Evolutionary conservation across 176 grass and related monocot genomes (phyloP).

Genomic region (Carex myosuroides): DNA sequence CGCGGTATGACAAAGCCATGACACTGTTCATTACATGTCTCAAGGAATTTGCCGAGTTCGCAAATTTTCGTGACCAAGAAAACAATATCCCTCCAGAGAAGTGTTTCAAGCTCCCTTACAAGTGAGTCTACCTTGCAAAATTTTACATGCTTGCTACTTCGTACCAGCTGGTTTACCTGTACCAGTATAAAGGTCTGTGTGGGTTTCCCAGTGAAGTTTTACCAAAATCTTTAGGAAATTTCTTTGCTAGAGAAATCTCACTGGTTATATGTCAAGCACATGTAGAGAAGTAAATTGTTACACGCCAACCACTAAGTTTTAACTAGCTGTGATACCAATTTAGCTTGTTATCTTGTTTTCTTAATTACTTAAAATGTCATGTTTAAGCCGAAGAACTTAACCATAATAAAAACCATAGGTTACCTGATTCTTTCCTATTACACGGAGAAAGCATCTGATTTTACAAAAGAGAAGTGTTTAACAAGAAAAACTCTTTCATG

Average conservation of each 20-base stretch:
- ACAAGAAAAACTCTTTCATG: neutral
- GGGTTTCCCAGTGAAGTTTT: neutral
- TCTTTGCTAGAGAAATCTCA: neutral
- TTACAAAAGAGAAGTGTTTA: neutral
- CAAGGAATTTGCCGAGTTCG: constrained; percentile 88
- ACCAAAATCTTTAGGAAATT: neutral
- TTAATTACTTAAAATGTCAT: neutral
- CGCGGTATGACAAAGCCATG: constrained; percentile 97
- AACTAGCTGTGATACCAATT: neutral
- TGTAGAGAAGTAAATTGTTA: neutral
- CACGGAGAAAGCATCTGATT: neutral
- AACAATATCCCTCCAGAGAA: constrained; percentile 90
- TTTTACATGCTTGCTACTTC: neutral
- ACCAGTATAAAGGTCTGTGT: neutral
- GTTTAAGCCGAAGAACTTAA: neutral
- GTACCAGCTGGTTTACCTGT: neutral
- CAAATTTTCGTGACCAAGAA: constrained; percentile 65
- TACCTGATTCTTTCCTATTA: neutral
- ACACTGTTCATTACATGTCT: constrained; percentile 90
- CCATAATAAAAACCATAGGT: neutral
- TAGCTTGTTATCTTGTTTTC: neutral
- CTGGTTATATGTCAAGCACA: neutral
- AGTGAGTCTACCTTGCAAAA: constrained; percentile 33
- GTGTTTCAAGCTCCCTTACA: constrained; percentile 90
- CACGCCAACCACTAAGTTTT: neutral